A percentile compares a stretch with the other conserved stretches of the same genome.
Conservation (phyloP, 75 land plant species). For the Picea glauca region DNA sequence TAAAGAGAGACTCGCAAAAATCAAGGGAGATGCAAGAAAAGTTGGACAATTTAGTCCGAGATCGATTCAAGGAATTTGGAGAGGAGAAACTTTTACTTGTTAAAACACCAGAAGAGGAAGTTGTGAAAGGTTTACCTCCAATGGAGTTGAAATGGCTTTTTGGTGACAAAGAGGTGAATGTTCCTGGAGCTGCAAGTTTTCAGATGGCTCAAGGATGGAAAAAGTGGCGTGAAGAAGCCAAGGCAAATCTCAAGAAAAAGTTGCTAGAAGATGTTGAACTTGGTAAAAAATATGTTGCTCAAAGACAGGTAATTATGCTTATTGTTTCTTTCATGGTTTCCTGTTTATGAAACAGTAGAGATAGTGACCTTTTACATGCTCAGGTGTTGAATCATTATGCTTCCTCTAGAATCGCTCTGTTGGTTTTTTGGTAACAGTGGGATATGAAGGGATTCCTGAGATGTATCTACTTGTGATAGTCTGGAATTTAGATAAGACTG, state of each 20-base stretch:
- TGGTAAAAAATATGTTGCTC: conserved; percentile 54
- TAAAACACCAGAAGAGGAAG: conserved; percentile 44
- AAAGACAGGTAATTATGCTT: conserved; percentile 50
- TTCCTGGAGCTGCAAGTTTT: conserved; percentile 50
- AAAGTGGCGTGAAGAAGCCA: conserved; percentile 72
- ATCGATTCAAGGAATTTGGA: conserved; percentile 37
- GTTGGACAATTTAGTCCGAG: conserved; percentile 40
- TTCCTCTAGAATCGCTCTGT: too few relatives aligned
- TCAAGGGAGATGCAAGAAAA: conserved; percentile 46
- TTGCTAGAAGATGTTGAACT: conserved; percentile 47
- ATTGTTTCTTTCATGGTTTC: not conserved
- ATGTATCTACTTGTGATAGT: too few relatives aligned
- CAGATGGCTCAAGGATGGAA: conserved; percentile 73
- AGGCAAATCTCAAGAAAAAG: conserved; percentile 41
- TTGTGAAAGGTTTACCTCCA: conserved; percentile 62
- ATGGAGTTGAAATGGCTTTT: conserved; percentile 65
- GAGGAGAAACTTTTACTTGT: conserved; percentile 49
- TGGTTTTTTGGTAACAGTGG: too few relatives aligned
- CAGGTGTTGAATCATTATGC: too few relatives aligned
- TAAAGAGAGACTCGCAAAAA: conserved; percentile 29
- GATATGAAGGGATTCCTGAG: too few relatives aligned
- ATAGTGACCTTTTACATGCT: not conserved
- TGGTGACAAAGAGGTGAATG: conserved; percentile 58
- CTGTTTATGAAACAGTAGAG: not conserved
- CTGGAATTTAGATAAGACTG: too few relatives aligned